Evolutionary conservation across 306 rosid species (phyloP).

Genomic region (Pachyrhizus erosus): DNA sequence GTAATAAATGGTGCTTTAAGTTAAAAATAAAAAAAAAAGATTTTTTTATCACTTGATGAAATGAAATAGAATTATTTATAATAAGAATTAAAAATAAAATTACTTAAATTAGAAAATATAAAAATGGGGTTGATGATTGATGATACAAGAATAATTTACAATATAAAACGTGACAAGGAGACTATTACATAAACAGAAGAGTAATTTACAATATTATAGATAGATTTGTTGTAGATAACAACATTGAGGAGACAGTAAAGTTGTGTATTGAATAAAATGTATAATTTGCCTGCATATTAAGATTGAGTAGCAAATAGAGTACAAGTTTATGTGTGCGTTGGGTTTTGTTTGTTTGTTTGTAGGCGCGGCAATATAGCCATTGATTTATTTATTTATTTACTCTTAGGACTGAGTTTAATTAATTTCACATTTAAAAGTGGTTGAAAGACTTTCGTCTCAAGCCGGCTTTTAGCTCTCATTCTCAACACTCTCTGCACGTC

Average conservation of each 20-base stretch:
- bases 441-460: background rate
- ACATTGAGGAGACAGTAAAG: background rate
- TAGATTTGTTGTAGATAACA: background rate
- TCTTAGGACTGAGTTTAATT: background rate
- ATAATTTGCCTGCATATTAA: conserved; percentile 5
- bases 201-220: background rate
- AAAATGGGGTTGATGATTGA: background rate
- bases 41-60: background rate
- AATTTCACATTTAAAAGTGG: background rate
- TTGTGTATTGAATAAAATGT: background rate
- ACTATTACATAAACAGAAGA: background rate
- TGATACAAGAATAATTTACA: background rate
- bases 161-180: background rate
- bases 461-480: conserved; percentile 7
- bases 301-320: conserved; percentile 8
- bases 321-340: background rate
- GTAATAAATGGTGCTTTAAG: background rate
- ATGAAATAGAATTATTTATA: background rate
- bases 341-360: background rate
- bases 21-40: background rate
- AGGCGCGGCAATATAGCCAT: no score
- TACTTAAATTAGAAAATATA: background rate
- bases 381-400: no score
- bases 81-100: background rate
- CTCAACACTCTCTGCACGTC: conserved; percentile 33